Conservation (phyloP, 768 basidiomycete genomes). For the Scleroderma bovista region DNA sequence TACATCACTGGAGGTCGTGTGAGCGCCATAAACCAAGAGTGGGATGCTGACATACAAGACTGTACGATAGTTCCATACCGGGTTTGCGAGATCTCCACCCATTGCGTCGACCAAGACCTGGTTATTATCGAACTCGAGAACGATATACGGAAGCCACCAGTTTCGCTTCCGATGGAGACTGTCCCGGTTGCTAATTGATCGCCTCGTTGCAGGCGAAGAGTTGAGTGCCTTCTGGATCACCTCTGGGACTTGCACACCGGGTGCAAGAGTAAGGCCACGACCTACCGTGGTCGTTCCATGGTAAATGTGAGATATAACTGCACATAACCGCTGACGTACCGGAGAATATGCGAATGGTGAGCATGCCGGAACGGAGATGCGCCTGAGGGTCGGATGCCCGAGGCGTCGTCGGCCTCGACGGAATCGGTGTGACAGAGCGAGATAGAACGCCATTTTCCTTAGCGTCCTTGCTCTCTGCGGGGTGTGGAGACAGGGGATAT, state of each 20-base stretch:
- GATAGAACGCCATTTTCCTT: constrained; percentile 69
- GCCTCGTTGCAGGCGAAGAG: constrained; percentile 46
- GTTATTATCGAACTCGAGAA: constrained; percentile 97
- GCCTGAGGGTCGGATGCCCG: constrained; percentile 45
- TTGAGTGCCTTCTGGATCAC: constrained; percentile 81
- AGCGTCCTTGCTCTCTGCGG: constrained; percentile 59
- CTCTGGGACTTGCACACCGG: constrained; percentile 73
- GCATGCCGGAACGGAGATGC: constrained; percentile 81
- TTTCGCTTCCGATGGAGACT: constrained; percentile 89
- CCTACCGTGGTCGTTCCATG: constrained; percentile 35
- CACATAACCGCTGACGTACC: constrained; percentile 41
- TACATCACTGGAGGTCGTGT: constrained; percentile 66
- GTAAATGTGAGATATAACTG: constrained; percentile 6
- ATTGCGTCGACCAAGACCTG: constrained; percentile 95
- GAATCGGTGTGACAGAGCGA: constrained; percentile 75
- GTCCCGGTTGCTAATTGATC: constrained; percentile 73
- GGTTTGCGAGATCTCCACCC: constrained; percentile 85
- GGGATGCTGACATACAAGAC: constrained; percentile 66
- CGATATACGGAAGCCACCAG: constrained; percentile 95
- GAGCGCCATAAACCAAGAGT: constrained; percentile 1
- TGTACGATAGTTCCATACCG: constrained; percentile 94
- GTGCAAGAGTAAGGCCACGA: constrained; percentile 75
- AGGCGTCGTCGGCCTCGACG: constrained; percentile 77
- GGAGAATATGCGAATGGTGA: constrained; percentile 94
- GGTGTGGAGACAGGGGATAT: constrained; percentile 3